These are phyloP conservation scores for Phragmites australis DNA, from an alignment of 176 grass and related monocot species.

Conservation along the genomic window DNA sequence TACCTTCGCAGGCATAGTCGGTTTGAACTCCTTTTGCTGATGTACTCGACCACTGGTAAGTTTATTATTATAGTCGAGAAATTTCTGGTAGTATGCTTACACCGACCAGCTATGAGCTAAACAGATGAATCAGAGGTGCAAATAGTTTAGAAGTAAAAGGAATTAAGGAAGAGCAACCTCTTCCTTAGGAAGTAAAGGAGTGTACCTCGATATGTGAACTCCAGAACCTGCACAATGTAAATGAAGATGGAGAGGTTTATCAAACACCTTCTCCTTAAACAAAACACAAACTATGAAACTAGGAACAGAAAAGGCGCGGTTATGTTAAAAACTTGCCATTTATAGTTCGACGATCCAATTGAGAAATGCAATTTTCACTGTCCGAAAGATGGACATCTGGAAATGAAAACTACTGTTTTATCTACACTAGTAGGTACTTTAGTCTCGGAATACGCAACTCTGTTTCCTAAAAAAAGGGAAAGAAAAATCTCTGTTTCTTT, in stretches of 20 bases:
- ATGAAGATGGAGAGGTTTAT: neutral
- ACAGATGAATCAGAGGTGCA: neutral
- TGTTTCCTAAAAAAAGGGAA: neutral
- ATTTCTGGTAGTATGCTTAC: conserved; percentile 11
- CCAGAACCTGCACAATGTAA: conserved; percentile 12
- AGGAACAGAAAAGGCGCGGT: neutral
- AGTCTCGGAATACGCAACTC: neutral
- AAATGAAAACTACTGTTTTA: neutral
- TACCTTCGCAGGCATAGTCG: conserved; percentile 20
- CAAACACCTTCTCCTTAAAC: neutral
- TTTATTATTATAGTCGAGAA: conserved; percentile 27
- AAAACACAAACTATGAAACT: neutral
- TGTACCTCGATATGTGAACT: conserved; percentile 15
- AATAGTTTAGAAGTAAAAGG: conserved; percentile 21
- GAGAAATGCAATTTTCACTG: neutral
- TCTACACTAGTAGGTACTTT: neutral
- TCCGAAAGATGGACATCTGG: too few relatives aligned
- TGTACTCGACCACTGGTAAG: neutral
- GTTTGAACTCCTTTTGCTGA: conserved; percentile 27
- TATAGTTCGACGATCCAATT: neutral
- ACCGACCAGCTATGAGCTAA: conserved; percentile 18
- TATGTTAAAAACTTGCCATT: neutral
- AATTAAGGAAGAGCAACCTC: neutral
- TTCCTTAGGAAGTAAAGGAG: neutral
- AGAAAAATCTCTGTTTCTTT: neutral